Base-by-base conservation (phyloP, 257 asterid genomes). In the Parsonsia alboflavescens region DNA sequence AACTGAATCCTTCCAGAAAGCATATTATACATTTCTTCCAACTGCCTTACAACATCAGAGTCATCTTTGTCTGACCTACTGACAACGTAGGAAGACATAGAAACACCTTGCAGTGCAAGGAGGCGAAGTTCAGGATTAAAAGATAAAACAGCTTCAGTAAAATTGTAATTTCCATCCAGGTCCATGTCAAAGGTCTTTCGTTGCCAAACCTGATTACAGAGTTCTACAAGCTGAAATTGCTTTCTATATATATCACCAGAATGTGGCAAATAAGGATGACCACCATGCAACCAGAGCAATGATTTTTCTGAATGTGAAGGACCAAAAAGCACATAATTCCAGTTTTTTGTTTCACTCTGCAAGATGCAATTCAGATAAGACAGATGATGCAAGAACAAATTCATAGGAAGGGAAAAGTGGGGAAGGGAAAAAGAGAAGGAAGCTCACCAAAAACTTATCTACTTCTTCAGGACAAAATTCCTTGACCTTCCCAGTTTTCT, bases 241-340 rank as follows among this genome's bases (percentile, higher is more conserved):
- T 88, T 88, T 48, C 80, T 71, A 82, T 89, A 85, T 71, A 92
- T 75, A 66, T 86, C 96, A 66, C 90, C 87, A 67, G 95, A 85
- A 52, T 96, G 79, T 48, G 97, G 97, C 83, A 80, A 72, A 80
- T 73, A 72, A 7, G 97, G 98, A 80, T 91, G 98, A 68, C 98
- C 98, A 42, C 97, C 97, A 85, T 89, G 87, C 57, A 78, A 77
- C 98, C 98, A 94, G 59, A 94, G 88, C 84, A 94, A 84, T 56
- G 96, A 85, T 75, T 87, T 92, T 76, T 84, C 88, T 24, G 83
- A 85, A 77, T 75, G 81, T 57, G 84, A 80, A 73, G 87, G 61
- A 77, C 85, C 79, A 70, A 82, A 81, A 53, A 84, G 68, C 41
- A 73, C 68, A 61, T 49, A 76, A 73, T 86, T 84, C 77, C 82